Evolutionary conservation across 1,139 yeast genomes (phyloP).

Genomic region (Debaryomyces coudertii): DNA sequence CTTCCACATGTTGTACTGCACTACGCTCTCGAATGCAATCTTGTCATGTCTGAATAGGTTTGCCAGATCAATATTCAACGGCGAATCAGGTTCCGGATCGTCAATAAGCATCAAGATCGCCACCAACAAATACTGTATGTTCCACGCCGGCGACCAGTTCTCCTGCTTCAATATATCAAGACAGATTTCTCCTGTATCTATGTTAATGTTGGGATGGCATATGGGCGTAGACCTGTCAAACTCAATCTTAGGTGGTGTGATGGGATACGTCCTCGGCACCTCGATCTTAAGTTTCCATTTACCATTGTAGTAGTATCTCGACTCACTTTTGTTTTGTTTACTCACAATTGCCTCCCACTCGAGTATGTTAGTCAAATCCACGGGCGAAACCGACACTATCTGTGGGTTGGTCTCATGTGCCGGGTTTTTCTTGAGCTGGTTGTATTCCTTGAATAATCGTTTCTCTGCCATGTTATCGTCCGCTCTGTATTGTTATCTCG

Average conservation of each 20-base stretch:
- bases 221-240: slow-evolving; percentile 51
- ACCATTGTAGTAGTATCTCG: slow-evolving; percentile 51
- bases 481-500: neutral
- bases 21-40: slow-evolving; percentile 61
- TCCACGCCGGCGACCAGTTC: slow-evolving; percentile 93
- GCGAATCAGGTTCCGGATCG: slow-evolving; percentile 85
- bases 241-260: slow-evolving; percentile 64
- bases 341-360: slow-evolving; percentile 62
- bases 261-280: slow-evolving; percentile 64
- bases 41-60: slow-evolving; percentile 61
- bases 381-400: slow-evolving; percentile 48
- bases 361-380: slow-evolving; percentile 47
- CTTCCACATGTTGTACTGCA: slow-evolving; percentile 62
- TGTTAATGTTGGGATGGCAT: slow-evolving; percentile 76
- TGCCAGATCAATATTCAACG: slow-evolving; percentile 86
- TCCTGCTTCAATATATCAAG: slow-evolving; percentile 68
- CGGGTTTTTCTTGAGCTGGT: slow-evolving; percentile 26
- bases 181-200: slow-evolving; percentile 77
- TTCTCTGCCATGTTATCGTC: slow-evolving; percentile 30
- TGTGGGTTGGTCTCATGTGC: slow-evolving; percentile 33
- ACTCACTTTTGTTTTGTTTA: slow-evolving; percentile 55
- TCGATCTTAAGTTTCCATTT: slow-evolving; percentile 58
- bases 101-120: slow-evolving; percentile 72
- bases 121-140: slow-evolving; percentile 64
- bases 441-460: slow-evolving; percentile 33